These are phyloP conservation scores for Chrysanthemum seticuspe DNA, from an alignment of 129 eudicot genomes.

Conservation along the genomic window DNA sequence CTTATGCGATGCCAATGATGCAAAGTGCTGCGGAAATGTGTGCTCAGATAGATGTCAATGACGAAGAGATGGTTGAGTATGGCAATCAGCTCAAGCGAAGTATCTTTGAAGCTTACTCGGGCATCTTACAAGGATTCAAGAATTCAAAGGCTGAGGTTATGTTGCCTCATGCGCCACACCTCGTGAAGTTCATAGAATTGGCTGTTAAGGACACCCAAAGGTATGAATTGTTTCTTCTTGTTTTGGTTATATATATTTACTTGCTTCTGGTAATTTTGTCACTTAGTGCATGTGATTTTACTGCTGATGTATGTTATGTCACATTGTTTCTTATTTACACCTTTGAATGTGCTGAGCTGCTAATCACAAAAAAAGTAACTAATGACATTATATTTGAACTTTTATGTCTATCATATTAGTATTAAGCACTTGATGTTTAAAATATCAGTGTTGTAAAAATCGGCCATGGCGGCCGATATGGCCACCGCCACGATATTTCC, in stretches of 20 bases:
- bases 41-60: constrained; percentile 64
- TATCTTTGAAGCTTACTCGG: constrained; percentile 91
- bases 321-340: neutral
- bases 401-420: no score
- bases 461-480: no score
- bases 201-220: constrained; percentile 61
- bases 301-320: neutral
- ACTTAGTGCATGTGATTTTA: neutral
- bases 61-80: constrained; percentile 90
- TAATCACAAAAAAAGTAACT: no score
- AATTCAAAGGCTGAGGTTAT: constrained; percentile 71
- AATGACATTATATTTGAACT: no score
- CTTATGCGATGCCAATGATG: constrained; percentile 80
- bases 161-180: constrained; percentile 82
- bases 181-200: constrained; percentile 73
- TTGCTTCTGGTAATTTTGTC: neutral
- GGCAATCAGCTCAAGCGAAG: constrained; percentile 78
- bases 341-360: no score
- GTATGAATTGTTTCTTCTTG: constrained; percentile 24
- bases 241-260: neutral
- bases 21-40: constrained; percentile 82
- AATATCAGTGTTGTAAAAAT: no score
- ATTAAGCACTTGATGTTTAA: no score
- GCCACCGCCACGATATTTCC: no score
- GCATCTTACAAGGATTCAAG: constrained; percentile 88